phyloP scores from a whole-genome alignment of 768 basidiomycete genomes.

The Lenzites betulinus region DNA sequence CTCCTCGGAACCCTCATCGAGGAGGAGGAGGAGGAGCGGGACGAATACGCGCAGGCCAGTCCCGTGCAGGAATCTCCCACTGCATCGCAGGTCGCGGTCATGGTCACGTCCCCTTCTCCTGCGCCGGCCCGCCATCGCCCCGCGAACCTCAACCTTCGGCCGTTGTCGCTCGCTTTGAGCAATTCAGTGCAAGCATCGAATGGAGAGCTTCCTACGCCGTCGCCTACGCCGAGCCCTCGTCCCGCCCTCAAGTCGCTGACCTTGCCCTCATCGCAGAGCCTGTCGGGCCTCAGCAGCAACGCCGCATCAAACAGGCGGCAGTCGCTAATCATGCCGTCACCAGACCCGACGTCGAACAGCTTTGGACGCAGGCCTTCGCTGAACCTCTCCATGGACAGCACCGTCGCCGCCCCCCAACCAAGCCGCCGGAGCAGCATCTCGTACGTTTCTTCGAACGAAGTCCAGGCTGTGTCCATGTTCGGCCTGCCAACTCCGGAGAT shows the following conservation, averaged over 20 bases:
- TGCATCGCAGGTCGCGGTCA: slow-evolving; percentile 8
- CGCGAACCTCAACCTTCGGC: slow-evolving; percentile 65
- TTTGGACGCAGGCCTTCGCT: slow-evolving; percentile 39
- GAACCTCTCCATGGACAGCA: slow-evolving; percentile 21
- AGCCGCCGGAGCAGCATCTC: slow-evolving; percentile 67
- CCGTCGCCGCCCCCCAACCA: slow-evolving; percentile 30
- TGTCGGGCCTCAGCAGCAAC: slow-evolving; percentile 16
- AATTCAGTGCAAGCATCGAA: slow-evolving; percentile 38
- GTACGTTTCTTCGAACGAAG: slow-evolving; percentile 57
- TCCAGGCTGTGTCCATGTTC: slow-evolving; percentile 35
- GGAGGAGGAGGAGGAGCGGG: slow-evolving; percentile 82
- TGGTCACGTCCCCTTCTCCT: slow-evolving; percentile 28
- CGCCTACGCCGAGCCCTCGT: slow-evolving; percentile 52
- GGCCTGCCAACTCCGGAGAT: slow-evolving; percentile 74
- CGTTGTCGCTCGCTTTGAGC: slow-evolving; percentile 67
- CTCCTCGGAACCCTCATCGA: slow-evolving; percentile 78
- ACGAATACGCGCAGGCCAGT: slow-evolving; percentile 20
- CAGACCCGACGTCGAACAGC: slow-evolving; percentile 38
- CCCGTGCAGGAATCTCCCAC: slow-evolving; percentile 14
- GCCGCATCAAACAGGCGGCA: slow-evolving; percentile 31
- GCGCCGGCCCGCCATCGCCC: slow-evolving; percentile 59
- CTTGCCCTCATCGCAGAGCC: slow-evolving; percentile 36
- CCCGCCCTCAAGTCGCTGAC: slow-evolving; percentile 56
- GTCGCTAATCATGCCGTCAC: slow-evolving; percentile 34
- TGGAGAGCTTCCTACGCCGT: slow-evolving; percentile 49